Evolutionary conservation across 2,329 filamentous ascomycete genomes (phyloP).

Genomic region (Orbilia blumenaviensis): DNA sequence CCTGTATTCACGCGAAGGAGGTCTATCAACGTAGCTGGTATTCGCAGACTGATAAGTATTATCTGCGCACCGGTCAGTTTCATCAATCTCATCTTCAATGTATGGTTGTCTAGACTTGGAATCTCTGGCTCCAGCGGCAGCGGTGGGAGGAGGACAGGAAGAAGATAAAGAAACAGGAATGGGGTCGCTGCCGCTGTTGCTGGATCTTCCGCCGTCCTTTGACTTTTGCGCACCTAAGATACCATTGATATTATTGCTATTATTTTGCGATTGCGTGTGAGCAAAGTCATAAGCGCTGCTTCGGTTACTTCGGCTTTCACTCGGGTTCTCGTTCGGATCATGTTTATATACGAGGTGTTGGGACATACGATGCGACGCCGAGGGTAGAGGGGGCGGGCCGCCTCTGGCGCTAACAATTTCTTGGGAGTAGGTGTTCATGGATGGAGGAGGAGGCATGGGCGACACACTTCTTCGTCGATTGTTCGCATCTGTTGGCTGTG

Average conservation of each 20-base stretch:
- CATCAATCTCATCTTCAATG: conserved; percentile 54
- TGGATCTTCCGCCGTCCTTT: background rate
- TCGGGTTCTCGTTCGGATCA: conserved; percentile 47
- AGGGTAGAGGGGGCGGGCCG: conserved; percentile 29
- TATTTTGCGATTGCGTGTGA: conserved; percentile 22
- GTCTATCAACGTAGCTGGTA: conserved; percentile 49
- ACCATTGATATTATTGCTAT: conserved; percentile 43
- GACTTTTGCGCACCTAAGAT: conserved; percentile 54
- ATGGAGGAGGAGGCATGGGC: conserved; percentile 29
- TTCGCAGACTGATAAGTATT: conserved; percentile 50
- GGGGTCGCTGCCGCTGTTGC: background rate
- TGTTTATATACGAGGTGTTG: conserved; percentile 52
- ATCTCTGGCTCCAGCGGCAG: conserved; percentile 32
- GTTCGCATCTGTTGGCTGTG: conserved; percentile 40
- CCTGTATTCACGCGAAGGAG: conserved; percentile 46
- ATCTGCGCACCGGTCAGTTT: conserved; percentile 53
- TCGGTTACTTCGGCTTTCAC: conserved; percentile 48
- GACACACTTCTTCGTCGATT: conserved; percentile 42
- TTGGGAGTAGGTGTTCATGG: conserved; percentile 45
- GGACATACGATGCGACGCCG: conserved; percentile 45
- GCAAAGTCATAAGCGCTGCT: conserved; percentile 44
- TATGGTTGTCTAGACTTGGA: conserved; percentile 51
- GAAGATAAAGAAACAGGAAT: background rate
- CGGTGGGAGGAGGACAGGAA: conserved; percentile 14
- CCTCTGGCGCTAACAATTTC: conserved; percentile 34